Evolutionary conservation across 2,329 filamentous ascomycete genomes (phyloP).

Genomic region (Colletotrichum somersetense): DNA sequence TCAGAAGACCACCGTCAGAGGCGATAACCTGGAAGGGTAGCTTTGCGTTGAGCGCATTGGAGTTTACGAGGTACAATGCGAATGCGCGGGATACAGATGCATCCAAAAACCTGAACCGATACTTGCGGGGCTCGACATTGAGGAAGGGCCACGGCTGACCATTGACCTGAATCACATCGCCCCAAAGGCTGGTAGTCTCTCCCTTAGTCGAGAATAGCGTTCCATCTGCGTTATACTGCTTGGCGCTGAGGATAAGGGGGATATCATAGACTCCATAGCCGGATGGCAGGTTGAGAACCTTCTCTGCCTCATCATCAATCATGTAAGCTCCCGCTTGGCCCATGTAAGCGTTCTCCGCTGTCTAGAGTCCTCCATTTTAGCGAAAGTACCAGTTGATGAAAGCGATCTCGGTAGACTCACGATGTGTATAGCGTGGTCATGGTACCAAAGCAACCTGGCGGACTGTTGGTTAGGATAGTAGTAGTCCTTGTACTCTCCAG

Average conservation of each 20-base stretch:
- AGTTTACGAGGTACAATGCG: slow-evolving; percentile 59
- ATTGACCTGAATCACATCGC: slow-evolving; percentile 70
- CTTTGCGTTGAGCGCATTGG: slow-evolving; percentile 45
- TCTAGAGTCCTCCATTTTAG: slow-evolving; percentile 47
- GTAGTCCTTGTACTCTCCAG: slow-evolving; percentile 71
- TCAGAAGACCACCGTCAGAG: slow-evolving; percentile 66
- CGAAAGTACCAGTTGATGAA: accelerated
- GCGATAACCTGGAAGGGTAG: slow-evolving; percentile 66
- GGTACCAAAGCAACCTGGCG: slow-evolving; percentile 69
- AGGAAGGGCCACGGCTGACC: slow-evolving; percentile 70
- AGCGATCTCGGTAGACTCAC: slow-evolving; percentile 40
- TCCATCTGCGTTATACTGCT: slow-evolving; percentile 65
- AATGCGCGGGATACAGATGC: slow-evolving; percentile 61
- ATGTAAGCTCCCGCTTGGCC: slow-evolving; percentile 70
- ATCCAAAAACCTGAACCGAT: slow-evolving; percentile 68
- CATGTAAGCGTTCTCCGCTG: slow-evolving; percentile 68
- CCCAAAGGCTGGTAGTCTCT: slow-evolving; percentile 63
- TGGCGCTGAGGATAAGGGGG: slow-evolving; percentile 62
- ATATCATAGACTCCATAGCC: slow-evolving; percentile 66
- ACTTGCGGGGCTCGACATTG: slow-evolving; percentile 70
- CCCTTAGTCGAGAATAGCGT: slow-evolving; percentile 60
- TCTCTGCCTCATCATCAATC: slow-evolving; percentile 62
- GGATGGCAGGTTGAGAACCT: slow-evolving; percentile 61
- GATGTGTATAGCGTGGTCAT: slow-evolving; percentile 58
- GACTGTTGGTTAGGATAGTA: slow-evolving; percentile 70